Evolutionary conservation across 2,329 filamentous ascomycete species (phyloP).

Genomic region (Chalaropsis ovoidea): DNA sequence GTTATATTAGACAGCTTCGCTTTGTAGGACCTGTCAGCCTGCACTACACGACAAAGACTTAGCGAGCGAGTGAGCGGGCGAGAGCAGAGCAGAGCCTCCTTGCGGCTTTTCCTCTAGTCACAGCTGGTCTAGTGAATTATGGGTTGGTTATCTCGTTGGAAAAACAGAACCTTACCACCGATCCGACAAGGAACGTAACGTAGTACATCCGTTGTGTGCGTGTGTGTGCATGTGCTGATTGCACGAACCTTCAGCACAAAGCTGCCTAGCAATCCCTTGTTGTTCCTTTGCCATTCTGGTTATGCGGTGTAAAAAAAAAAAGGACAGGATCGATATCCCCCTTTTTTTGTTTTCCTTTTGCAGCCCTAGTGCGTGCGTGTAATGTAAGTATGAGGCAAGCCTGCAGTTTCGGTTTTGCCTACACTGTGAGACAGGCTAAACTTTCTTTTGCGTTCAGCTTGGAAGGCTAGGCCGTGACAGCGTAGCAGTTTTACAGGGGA

Average conservation of each 20-base stretch:
- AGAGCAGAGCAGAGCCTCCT: conserved; percentile 1
- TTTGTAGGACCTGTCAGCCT: neutral
- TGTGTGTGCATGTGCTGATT: neutral
- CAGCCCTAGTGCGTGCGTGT: neutral
- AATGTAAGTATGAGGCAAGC: neutral
- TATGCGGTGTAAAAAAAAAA: neutral
- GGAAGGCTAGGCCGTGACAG: neutral
- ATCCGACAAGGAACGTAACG: neutral
- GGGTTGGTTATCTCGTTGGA: neutral
- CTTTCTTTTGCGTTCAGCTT: neutral
- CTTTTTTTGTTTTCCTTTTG: neutral
- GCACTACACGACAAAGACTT: neutral
- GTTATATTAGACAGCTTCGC: neutral
- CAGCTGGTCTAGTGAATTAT: neutral
- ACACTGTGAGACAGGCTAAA: neutral
- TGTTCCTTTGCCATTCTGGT: neutral
- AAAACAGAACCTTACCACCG: neutral
- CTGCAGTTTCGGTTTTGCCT: neutral
- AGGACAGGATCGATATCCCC: neutral
- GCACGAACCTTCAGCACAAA: too few species aligned
- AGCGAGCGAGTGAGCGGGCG: neutral
- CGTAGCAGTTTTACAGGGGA: too few species aligned
- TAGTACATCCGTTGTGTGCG: neutral
- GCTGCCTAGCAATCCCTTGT: neutral
- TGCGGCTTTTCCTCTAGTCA: neutral